These are phyloP conservation scores for Rhodocollybia butyracea DNA, from an alignment of 768 basidiomycete genomes.

Conservation along the genomic window DNA sequence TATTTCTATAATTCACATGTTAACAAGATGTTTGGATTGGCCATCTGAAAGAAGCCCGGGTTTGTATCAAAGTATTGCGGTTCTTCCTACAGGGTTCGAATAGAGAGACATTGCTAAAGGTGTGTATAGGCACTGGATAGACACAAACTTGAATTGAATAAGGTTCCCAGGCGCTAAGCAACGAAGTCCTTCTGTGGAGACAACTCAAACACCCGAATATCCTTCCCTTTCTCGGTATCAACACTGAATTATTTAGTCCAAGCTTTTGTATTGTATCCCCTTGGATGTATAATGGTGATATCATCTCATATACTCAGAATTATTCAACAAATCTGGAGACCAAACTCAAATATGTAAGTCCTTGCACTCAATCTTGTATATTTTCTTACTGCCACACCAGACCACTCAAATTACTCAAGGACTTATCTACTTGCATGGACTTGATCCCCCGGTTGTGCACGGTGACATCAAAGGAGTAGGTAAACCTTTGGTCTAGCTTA, in stretches of 20 bases:
- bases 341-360: neutral
- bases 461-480: conserved; percentile 39
- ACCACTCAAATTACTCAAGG: conserved; percentile 30
- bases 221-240: conserved; percentile 27
- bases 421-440: conserved; percentile 33
- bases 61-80: conserved; percentile 12
- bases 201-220: conserved; percentile 29
- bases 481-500: neutral
- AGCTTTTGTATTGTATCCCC: conserved; percentile 32
- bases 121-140: neutral
- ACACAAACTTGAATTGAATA: neutral
- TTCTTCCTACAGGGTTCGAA: neutral
- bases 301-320: conserved; percentile 17
- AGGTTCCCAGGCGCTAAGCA: conserved; percentile 13
- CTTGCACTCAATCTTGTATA: conserved; percentile 21
- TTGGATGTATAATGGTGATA: conserved; percentile 33
- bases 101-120: conserved; percentile 1
- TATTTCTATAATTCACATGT: neutral
- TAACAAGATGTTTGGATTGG: conserved; percentile 11
- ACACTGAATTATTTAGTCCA: conserved; percentile 9
- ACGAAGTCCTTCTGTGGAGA: conserved; percentile 23
- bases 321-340: conserved; percentile 20
- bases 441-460: conserved; percentile 36
- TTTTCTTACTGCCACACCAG: conserved; percentile 18
- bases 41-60: neutral